These are phyloP conservation scores for Aspergillus vadensis DNA, from an alignment of 2,329 filamentous ascomycete genomes.

Conservation along the genomic window DNA sequence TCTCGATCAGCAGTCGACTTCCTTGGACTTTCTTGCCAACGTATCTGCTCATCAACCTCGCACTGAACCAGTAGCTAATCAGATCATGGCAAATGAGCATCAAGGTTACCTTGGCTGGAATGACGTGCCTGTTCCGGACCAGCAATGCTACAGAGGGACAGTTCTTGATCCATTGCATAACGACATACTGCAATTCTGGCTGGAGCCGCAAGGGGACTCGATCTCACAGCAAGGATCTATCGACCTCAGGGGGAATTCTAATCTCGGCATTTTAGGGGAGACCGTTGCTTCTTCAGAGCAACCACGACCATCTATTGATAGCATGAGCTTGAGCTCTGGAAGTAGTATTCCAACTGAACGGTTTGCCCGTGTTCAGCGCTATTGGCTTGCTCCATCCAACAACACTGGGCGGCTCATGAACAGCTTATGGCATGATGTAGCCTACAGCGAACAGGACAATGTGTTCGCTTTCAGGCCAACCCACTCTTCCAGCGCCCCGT, in stretches of 20 bases:
- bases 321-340: conserved; percentile 23
- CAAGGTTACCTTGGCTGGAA: conserved; percentile 37
- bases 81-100: conserved; percentile 33
- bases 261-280: conserved; percentile 27
- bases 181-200: conserved; percentile 41
- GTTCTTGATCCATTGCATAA: conserved; percentile 32
- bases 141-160: conserved; percentile 23
- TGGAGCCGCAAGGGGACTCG: conserved; percentile 37
- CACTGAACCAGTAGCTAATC: conserved; percentile 29
- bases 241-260: conserved; percentile 31
- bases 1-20: conserved; percentile 35
- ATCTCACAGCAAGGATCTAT: conserved; percentile 32
- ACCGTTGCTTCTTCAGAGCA: conserved; percentile 26
- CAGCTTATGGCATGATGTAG: conserved; percentile 44
- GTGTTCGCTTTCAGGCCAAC: conserved; percentile 37
- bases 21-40: conserved; percentile 45
- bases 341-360: conserved; percentile 43
- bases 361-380: conserved; percentile 46
- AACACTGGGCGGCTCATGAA: conserved; percentile 45
- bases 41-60: conserved; percentile 39
- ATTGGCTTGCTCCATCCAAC: conserved; percentile 44
- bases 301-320: conserved; percentile 23
- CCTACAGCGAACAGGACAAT: conserved; percentile 41
- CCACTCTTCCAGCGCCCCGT: conserved; percentile 23
- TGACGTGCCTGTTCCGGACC: conserved; percentile 27